These are phyloP conservation scores for Thalassiosira mediterranea DNA, from an alignment of 352 stramenopile genomes.

Conservation along the genomic window DNA sequence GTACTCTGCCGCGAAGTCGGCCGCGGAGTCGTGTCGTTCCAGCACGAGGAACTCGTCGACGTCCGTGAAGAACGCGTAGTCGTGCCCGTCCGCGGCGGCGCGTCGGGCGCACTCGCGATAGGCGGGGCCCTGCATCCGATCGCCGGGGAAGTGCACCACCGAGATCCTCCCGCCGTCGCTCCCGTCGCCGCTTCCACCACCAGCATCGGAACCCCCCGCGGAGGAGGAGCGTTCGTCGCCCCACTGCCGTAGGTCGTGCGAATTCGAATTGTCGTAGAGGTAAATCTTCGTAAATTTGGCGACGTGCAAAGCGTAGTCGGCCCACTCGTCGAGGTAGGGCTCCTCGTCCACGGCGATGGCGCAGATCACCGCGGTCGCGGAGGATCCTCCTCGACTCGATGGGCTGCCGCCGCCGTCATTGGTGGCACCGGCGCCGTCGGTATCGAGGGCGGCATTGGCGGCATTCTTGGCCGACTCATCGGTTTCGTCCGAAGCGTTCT, in stretches of 20 bases:
- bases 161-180: not conserved
- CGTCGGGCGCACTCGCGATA: slow-evolving; percentile 7
- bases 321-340: slow-evolving; percentile 9
- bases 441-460: not conserved
- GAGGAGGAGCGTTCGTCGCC: not conserved
- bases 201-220: too few species aligned
- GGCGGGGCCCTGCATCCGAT: not conserved
- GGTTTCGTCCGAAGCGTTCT: not conserved
- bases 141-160: slow-evolving; percentile 3
- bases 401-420: not conserved
- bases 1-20: slow-evolving; percentile 3
- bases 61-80: slow-evolving; percentile 15
- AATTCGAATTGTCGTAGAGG: slow-evolving; percentile 9
- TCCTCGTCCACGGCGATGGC: slow-evolving; percentile 7
- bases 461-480: not conserved
- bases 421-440: not conserved
- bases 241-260: not conserved
- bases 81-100: not conserved
- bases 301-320: slow-evolving; percentile 7
- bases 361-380: not conserved
- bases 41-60: slow-evolving; percentile 15
- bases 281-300: slow-evolving; percentile 6
- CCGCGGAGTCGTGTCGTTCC: slow-evolving; percentile 4
- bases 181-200: not conserved
- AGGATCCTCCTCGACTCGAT: too few species aligned